Base-by-base conservation (phyloP, 768 basidiomycete genomes). In the Mycena belliarum region DNA sequence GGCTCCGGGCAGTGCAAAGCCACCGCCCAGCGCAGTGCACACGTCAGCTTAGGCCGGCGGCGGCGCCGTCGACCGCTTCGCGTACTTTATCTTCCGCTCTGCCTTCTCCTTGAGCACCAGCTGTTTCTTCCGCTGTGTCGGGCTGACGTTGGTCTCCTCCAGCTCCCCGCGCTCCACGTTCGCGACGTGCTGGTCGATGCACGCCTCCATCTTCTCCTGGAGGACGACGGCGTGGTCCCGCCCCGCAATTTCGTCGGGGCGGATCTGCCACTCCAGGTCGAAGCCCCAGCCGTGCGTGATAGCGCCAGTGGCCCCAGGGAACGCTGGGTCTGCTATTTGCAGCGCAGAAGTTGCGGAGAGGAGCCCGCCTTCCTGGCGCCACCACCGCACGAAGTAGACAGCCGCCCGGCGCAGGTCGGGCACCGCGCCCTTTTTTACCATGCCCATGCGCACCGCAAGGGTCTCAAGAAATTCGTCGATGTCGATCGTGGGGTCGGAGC, bases 381-480 rank as follows among this genome's bases (percentile, higher is more conserved):
- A 99, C 82, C 93, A 93, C 43, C 83, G 79, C 40, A 98, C 82
- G 66, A 98, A 88, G 79, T 88, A 93, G 21, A 78, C 76, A 5
- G 89, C 88, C 10, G 94, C 92, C 23, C 91, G 83, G 5, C 81
- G 70, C 5, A 79, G 68, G 73, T 98, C 90, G 47, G 79, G 76
- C 43, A 84, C 78, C 15, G 89, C 93, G 6, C 95, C 93, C 59
- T 86, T 83, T 61, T 81, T 76, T 20, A 96, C 75, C 80, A 95
- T 92, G n/a, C 90, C 86, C 69, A 96, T 84, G 16, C 95, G 82
- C 38, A 69, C 69, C 0, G 87, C 92, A 29, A 99, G 78, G 20
- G 79, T 74, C 20, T 81, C 78, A 32, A 97, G 77, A 69, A 98
- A 91, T 20, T 76, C 75, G 24, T 81, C 66, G 38, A 90, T 70